Conservation (phyloP, 2,329 filamentous ascomycete genomes). For the Ophiosphaerella narmari region DNA sequence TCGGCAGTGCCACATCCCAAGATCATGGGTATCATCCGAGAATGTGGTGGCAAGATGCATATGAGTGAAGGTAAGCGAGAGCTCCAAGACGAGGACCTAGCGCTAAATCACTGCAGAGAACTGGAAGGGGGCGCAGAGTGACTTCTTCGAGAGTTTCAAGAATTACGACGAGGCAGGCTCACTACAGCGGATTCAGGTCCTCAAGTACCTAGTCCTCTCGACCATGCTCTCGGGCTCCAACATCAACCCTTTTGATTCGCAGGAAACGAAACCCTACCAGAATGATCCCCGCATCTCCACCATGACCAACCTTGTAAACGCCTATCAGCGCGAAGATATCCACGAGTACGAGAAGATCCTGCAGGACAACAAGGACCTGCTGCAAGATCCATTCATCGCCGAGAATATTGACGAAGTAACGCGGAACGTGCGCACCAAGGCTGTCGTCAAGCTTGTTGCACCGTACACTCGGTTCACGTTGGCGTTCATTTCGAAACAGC, state of each 20-base stretch:
- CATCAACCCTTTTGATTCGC: slow-evolving; percentile 98
- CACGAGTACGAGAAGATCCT: slow-evolving; percentile 88
- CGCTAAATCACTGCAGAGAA: slow-evolving; percentile 66
- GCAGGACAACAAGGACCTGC: slow-evolving; percentile 82
- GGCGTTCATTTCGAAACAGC: slow-evolving; percentile 81
- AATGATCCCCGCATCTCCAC: slow-evolving; percentile 92
- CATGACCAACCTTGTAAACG: slow-evolving; percentile 96
- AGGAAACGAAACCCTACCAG: slow-evolving; percentile 98
- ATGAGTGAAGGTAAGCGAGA: slow-evolving; percentile 76
- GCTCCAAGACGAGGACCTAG: slow-evolving; percentile 12
- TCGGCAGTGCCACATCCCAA: slow-evolving; percentile 98
- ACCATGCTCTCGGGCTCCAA: slow-evolving; percentile 99
- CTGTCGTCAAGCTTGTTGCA: slow-evolving; percentile 87
- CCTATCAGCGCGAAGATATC: slow-evolving; percentile 94
- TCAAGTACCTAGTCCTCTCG: slow-evolving; percentile 94
- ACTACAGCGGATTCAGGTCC: slow-evolving; percentile 91
- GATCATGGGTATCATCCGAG: slow-evolving; percentile 98
- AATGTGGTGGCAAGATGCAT: slow-evolving; percentile 99
- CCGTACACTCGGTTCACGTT: slow-evolving; percentile 94
- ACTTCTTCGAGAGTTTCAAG: slow-evolving; percentile 98
- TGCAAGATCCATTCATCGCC: slow-evolving; percentile 92
- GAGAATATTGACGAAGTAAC: slow-evolving; percentile 99
- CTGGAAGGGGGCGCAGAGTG: slow-evolving; percentile 94
- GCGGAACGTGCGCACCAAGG: slow-evolving; percentile 96
- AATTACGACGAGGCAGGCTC: slow-evolving; percentile 99